phyloP scores from a whole-genome alignment of 768 basidiomycete genomes.

The Goffeauzyma gilvescens region DNA sequence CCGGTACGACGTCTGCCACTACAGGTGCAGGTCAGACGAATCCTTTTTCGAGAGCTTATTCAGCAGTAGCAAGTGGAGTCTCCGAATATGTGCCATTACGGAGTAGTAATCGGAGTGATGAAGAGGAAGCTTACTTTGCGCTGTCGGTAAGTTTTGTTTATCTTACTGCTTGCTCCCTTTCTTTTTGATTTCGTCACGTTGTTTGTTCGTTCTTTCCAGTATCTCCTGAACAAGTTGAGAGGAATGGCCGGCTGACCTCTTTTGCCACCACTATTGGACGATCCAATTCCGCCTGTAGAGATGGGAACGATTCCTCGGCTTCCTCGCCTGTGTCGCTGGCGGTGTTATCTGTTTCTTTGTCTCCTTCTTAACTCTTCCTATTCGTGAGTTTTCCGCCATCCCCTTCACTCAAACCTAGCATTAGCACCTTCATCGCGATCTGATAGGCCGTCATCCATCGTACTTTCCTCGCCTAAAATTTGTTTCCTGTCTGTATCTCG shows the following conservation, averaged over 20 bases:
- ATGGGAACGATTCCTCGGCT: slow-evolving; percentile 55
- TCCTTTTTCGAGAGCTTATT: slow-evolving; percentile 68
- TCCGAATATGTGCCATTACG: slow-evolving; percentile 74
- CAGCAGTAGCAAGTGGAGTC: slow-evolving; percentile 40
- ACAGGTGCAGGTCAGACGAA: slow-evolving; percentile 33
- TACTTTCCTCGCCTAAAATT: background rate
- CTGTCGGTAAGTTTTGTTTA: slow-evolving; percentile 17
- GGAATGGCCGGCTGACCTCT: slow-evolving; percentile 1
- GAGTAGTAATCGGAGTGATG: slow-evolving; percentile 61
- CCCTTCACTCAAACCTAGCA: background rate
- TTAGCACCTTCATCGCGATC: background rate
- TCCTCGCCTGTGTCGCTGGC: slow-evolving; percentile 70
- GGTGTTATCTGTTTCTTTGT: slow-evolving; percentile 86
- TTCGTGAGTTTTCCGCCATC: slow-evolving; percentile 4
- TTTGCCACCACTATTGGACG: background rate
- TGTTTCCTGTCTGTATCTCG: too few relatives aligned
- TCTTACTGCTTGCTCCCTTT: background rate
- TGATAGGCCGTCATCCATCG: background rate
- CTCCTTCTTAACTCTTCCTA: slow-evolving; percentile 39
- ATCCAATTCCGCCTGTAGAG: background rate
- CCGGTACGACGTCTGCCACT: slow-evolving; percentile 22
- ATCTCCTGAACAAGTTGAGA: too few relatives aligned
- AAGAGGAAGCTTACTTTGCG: slow-evolving; percentile 83
- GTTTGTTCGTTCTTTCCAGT: too few relatives aligned
- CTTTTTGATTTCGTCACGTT: slow-evolving; percentile 1